Evolutionary conservation across 306 rosid species (phyloP).

Genomic region (Fragaria iinumae): DNA sequence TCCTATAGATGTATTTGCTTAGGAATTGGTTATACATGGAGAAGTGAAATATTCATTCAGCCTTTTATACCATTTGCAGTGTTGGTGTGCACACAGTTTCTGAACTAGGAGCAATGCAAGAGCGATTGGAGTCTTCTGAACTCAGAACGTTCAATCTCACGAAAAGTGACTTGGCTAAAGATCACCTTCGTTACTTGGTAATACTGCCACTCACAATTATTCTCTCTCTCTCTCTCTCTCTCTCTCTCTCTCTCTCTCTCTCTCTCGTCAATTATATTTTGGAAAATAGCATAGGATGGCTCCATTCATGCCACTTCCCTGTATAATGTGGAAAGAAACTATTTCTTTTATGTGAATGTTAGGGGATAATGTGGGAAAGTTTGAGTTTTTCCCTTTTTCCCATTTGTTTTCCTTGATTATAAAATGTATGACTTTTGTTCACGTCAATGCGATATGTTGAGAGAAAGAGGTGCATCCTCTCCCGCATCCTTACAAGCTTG

Average conservation of each 20-base stretch:
- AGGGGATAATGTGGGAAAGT: not conserved
- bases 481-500: not conserved
- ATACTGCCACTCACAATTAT: not conserved
- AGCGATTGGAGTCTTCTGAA: slow-evolving; percentile 57
- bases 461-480: not conserved
- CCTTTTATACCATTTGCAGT: slow-evolving; percentile 44
- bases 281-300: not conserved
- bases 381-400: not conserved
- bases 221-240: not conserved
- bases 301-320: not conserved
- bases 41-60: not conserved
- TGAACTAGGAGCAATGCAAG: slow-evolving; percentile 65
- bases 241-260: not conserved
- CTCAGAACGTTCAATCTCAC: slow-evolving; percentile 70
- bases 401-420: not conserved
- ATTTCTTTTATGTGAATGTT: not conserved
- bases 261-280: not conserved
- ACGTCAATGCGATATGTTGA: not conserved
- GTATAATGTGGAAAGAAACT: not conserved
- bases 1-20: slow-evolving; percentile 6
- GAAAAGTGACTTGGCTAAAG: slow-evolving; percentile 80
- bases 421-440: not conserved
- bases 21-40: not conserved
- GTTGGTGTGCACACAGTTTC: slow-evolving; percentile 74
- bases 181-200: slow-evolving; percentile 94